Percentiles rank a stretch among this genome's conserved stretches.
Conservation (phyloP, 1,139 yeast genomes). For the Blastobotrys ciferrii region DNA sequence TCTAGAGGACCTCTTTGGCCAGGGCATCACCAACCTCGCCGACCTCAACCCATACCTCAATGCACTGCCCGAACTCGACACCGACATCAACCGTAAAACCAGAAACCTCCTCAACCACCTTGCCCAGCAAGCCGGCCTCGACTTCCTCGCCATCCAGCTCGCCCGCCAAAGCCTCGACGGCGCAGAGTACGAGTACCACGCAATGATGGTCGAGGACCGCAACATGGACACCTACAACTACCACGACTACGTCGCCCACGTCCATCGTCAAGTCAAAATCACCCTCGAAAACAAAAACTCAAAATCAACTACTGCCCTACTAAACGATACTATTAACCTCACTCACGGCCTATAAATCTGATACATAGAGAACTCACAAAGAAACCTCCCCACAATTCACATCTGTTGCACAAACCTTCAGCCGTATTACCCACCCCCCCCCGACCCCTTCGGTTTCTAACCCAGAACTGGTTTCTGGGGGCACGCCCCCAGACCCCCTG, state of each 20-base stretch:
- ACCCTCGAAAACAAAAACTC: conserved; percentile 25
- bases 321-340: conserved; percentile 22
- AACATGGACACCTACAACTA: conserved; percentile 38
- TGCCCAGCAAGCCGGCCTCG: conserved; percentile 45
- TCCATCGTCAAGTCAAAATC: conserved; percentile 37
- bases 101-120: conserved; percentile 56
- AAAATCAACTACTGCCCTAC: conserved; percentile 19
- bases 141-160: conserved; percentile 52
- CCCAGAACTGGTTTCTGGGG: no score
- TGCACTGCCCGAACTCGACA: conserved; percentile 68
- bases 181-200: conserved; percentile 55
- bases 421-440: no score
- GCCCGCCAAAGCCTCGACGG: conserved; percentile 69
- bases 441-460: no score
- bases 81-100: conserved; percentile 68
- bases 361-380: no score
- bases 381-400: no score
- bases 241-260: conserved; percentile 32
- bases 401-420: no score
- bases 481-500: no score
- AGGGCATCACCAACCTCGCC: conserved; percentile 45
- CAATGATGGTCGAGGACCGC: conserved; percentile 72
- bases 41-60: conserved; percentile 48
- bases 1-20: conserved; percentile 74
- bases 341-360: conserved; percentile 17